Base-by-base conservation (phyloP, 2,329 filamentous ascomycete genomes). In the Pestalotiopsis fici region DNA sequence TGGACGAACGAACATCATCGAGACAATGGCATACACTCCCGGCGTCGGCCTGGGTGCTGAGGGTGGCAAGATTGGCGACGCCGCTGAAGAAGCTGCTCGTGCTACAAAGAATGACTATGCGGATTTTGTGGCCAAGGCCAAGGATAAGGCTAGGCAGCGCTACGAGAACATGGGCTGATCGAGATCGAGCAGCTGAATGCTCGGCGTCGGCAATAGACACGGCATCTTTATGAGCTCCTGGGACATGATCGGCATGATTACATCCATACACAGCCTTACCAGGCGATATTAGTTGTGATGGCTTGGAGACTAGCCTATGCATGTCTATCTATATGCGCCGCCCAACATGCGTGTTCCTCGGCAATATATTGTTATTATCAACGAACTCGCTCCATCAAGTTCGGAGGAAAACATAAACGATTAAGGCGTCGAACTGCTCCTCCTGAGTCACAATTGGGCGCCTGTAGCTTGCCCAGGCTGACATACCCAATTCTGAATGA, bases 41-140 rank as follows among this genome's bases (percentile, higher is more conserved):
- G 91, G 91, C 21, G 91, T 92, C 1, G 91, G 91, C 1, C 79
- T 93, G 18, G 91, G 91, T 0, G 91, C 90, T 1, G 86, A 90
- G 73, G 90, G 90, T 0, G 86, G 89, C n/a, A 90, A 90, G 73
- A 78, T 91, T 47, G 91, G 91, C 13, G 90, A 93, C 78, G 91
- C 91, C 31, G 83, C 84, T 7, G 85, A 88, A 74, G 83, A 91
- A 74, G 90, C 90, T 27, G 86, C 87, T 69, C 82, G 86, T 70
- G 86, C 87, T 74, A 92, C 90, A 3, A 86, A 83, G 74, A 86
- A 87, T 50, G 84, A 81, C 50, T 91, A 90, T 71, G 80, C 83
- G 0, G 88, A 87, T 65, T 93, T 92, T 74, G 81, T 92, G 65
- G 86, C 86, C 69, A 87, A 87, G 73, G 88, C 88, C 27, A 89